Percentiles rank a stretch among this genome's conserved stretches.
phyloP scores from a whole-genome alignment of 2,329 filamentous ascomycete species.

The Claviceps sp. region DNA sequence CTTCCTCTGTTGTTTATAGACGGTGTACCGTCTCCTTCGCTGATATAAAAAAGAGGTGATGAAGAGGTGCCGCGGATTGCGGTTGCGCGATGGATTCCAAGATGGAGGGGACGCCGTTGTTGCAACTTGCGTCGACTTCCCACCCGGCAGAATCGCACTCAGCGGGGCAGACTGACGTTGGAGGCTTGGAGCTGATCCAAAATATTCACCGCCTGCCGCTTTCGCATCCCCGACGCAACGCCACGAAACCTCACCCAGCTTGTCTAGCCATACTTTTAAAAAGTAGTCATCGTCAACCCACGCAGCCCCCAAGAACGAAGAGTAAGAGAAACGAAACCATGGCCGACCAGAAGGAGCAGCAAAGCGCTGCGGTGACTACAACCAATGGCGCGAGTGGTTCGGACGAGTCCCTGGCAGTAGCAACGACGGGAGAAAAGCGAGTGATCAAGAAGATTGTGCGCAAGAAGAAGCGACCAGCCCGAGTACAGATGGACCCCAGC shows the following conservation, averaged over 20 bases:
- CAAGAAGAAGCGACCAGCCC: constrained; percentile 78
- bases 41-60: background rate
- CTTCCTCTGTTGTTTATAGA: constrained; percentile 19
- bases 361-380: constrained; percentile 7
- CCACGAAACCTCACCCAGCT: background rate
- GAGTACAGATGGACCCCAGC: constrained; percentile 78
- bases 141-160: constrained; percentile 2
- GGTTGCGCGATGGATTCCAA: background rate
- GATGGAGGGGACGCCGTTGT: background rate
- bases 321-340: constrained; percentile 9
- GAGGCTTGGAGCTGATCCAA: too few species aligned
- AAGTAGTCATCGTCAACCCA: too few species aligned
- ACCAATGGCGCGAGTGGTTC: background rate
- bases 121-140: background rate
- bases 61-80: background rate
- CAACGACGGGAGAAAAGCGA: constrained; percentile 40
- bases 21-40: constrained; percentile 15
- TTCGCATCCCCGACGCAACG: background rate
- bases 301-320: background rate
- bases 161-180: background rate
- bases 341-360: constrained; percentile 19
- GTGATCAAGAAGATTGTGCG: constrained; percentile 75
- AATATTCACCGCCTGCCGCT: constrained; percentile 2
- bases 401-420: constrained; percentile 19
- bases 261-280: too few species aligned